These are phyloP conservation scores for Sphagnum contortum DNA, from an alignment of 225 moss, liverwort and hornwort genomes.

Conservation along the genomic window DNA sequence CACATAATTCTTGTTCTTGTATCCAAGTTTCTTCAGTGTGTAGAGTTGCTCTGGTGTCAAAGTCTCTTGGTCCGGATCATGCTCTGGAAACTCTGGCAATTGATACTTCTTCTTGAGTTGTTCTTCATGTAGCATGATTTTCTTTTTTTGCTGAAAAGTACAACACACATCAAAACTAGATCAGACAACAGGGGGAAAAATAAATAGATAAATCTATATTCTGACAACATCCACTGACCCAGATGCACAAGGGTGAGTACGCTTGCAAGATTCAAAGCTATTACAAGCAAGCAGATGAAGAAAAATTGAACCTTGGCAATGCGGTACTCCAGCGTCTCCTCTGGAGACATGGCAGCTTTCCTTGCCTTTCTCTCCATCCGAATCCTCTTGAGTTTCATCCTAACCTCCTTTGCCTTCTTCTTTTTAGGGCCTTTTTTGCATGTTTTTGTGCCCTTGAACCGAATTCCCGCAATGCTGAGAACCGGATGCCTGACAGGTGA, in stretches of 20 bases:
- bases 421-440: conserved; percentile 23
- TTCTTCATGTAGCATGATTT: conserved; percentile 61
- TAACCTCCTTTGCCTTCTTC: conserved; percentile 30
- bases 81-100: conserved; percentile 71
- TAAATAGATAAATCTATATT: not conserved
- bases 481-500: conserved; percentile 20
- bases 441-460: conserved; percentile 36
- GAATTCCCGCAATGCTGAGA: conserved; percentile 24
- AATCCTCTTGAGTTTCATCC: conserved; percentile 31
- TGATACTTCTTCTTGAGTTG: conserved; percentile 89
- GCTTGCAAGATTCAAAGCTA: no score
- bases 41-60: conserved; percentile 78
- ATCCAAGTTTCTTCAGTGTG: conserved; percentile 86
- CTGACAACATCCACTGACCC: not conserved
- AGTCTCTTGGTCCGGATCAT: conserved; percentile 75
- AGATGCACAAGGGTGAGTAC: not conserved
- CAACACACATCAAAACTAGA: not conserved
- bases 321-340: conserved; percentile 33
- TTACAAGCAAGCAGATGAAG: no score
- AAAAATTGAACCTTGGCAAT: conserved; percentile 19
- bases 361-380: conserved; percentile 21
- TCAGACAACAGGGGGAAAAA: not conserved
- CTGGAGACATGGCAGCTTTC: conserved; percentile 35
- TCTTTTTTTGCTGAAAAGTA: conserved; percentile 55
- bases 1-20: conserved; percentile 94